A percentile compares a stretch with the other conserved stretches of the same genome.
phyloP scores from a whole-genome alignment of 108 stramenopile species.

The Nitzschia inconspicua region DNA sequence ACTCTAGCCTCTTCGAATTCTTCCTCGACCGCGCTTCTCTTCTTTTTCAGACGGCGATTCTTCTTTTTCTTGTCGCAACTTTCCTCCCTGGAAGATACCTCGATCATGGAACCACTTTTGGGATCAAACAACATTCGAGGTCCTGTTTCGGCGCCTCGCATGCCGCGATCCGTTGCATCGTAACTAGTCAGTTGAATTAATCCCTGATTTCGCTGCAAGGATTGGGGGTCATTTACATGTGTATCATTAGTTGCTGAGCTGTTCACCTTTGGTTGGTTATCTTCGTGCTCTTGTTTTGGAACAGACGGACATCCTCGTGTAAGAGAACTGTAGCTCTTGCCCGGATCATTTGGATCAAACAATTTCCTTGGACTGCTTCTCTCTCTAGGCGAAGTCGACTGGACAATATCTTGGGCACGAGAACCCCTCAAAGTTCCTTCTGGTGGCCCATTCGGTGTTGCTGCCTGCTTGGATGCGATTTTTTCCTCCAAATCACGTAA shows the following conservation, averaged over 20 bases:
- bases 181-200: slow-evolving; percentile 71
- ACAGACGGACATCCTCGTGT: slow-evolving; percentile 22
- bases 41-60: slow-evolving; percentile 29
- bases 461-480: slow-evolving; percentile 24
- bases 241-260: not conserved
- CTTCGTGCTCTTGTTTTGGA: slow-evolving; percentile 8
- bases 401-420: not conserved
- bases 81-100: slow-evolving; percentile 43
- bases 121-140: slow-evolving; percentile 88
- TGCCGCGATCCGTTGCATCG: slow-evolving; percentile 72
- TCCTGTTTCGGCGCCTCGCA: slow-evolving; percentile 34
- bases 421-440: not conserved
- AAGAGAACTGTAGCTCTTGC: slow-evolving; percentile 32
- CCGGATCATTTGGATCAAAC: slow-evolving; percentile 57
- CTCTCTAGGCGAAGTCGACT: not conserved
- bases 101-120: slow-evolving; percentile 84
- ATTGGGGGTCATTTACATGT: slow-evolving; percentile 18
- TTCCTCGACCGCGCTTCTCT: not conserved
- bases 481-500: slow-evolving; percentile 65
- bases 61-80: slow-evolving; percentile 25
- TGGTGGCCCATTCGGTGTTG: not conserved
- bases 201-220: slow-evolving; percentile 22
- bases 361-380: slow-evolving; percentile 22
- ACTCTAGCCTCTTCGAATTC: slow-evolving; percentile 1
- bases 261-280: not conserved